A percentile compares a stretch with the other conserved stretches of the same genome.
Evolutionary conservation across 1,284 basidiomycete genomes (phyloP).

Genomic region (Ganoderma boninense): DNA sequence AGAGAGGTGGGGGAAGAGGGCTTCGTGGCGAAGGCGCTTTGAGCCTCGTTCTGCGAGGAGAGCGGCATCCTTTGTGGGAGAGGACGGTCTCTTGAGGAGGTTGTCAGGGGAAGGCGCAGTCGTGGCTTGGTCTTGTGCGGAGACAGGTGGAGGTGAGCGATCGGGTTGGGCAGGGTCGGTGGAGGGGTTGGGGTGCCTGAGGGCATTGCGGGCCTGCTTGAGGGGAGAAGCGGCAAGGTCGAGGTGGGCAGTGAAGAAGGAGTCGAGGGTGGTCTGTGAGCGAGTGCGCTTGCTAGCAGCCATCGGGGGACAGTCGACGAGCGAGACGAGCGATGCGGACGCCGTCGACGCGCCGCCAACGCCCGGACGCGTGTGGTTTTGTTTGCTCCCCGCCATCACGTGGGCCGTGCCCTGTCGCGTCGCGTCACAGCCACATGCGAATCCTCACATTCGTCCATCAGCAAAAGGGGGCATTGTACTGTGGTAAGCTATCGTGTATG

Average conservation of each 20-base stretch:
- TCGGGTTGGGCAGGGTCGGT: constrained; percentile 2
- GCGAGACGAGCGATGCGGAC: background rate
- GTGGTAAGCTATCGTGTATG: too few relatives aligned
- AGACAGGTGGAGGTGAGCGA: constrained; percentile 6
- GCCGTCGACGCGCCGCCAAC: background rate
- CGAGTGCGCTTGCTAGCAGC: constrained; percentile 23
- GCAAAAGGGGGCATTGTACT: too few relatives aligned
- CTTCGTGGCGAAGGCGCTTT: constrained; percentile 30
- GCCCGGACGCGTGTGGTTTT: constrained; percentile 14
- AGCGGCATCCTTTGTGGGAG: constrained; percentile 27
- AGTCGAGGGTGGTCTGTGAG: constrained; percentile 29
- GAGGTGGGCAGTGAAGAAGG: constrained; percentile 17
- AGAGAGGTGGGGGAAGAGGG: constrained; percentile 8
- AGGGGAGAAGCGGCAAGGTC: constrained; percentile 27
- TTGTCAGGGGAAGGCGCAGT: constrained; percentile 10
- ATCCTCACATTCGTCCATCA: too few relatives aligned
- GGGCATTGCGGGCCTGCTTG: constrained; percentile 27
- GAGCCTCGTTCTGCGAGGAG: constrained; percentile 22
- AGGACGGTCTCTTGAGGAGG: constrained; percentile 31
- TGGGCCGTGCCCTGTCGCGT: constrained; percentile 7
- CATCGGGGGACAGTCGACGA: constrained; percentile 13
- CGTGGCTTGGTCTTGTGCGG: background rate
- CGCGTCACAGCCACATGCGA: background rate
- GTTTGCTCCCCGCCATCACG: constrained; percentile 7
- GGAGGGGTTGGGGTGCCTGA: constrained; percentile 4